Evolutionary conservation across 2,329 filamentous ascomycete genomes (phyloP), one percentile per base, ranked within the genome.

Genomic region (Zymoseptoria tritici): DNA sequence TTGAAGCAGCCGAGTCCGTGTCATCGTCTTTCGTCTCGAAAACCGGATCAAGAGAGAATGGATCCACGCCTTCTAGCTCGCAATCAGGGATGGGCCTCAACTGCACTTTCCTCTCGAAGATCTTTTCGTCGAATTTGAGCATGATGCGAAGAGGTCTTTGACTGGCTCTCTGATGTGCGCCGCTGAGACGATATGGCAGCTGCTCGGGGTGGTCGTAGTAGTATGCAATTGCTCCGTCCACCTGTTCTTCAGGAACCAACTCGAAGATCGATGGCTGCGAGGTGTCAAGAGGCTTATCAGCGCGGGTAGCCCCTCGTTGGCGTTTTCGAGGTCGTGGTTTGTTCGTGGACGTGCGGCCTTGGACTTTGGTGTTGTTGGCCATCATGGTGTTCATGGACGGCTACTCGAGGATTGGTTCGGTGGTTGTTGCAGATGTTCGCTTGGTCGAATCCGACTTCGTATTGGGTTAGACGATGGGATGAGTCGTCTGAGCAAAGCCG

Each of bases 61-160:
- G 56, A 57, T 57, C 56, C 29, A 57, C 49, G 9, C 20, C 36
- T 51, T 57, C 49, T 26, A 57, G 50, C 49, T 57, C 56, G 36
- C 52, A 22, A 9, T 36, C 16, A 8, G 56, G 51, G n/a, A 57
- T 52, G 26, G 56, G 56, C 24, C 56, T 49, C 26, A 53, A 24
- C 24, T 50, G 52, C 8, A 19, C 7, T 9, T 21, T 20, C 24
- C 56, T 21, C 26, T 52, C 24, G 56, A 57, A 57, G 22, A 57
- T 53, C n/a, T 21, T 42, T 22, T 57, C 29, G 31, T 57, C 56
- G 31, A 57, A 57, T n/a, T 57, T 53, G 11, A 57, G 16, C 56
- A 9, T 57, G 51, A 52, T 57, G 6, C 36, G 42, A 24, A 53
- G 24, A 20, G 51, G 49, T n/a, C 24, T 52, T n/a, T 53, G 20